Conservation (phyloP, 179 eudicot genomes). For the Patellifolia procumbens region DNA sequence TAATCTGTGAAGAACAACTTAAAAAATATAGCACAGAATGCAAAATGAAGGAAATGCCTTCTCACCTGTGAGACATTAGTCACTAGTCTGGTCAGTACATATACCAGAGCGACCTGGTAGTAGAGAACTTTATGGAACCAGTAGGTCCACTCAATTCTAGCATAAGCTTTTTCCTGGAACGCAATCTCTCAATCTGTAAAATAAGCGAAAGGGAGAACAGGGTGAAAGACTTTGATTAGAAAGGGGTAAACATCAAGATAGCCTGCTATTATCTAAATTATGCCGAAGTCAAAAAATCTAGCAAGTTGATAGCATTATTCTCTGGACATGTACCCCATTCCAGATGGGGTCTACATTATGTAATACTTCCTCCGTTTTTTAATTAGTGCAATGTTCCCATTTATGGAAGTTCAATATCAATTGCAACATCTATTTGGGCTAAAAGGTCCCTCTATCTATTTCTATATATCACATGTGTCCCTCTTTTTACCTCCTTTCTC, state of each 20-base stretch:
- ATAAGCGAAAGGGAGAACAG: background rate
- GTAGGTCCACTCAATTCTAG: conserved; percentile 79
- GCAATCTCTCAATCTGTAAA: conserved; percentile 53
- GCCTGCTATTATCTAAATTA: background rate
- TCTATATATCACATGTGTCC: too few relatives aligned
- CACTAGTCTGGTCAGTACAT: conserved; percentile 79
- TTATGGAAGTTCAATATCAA: too few relatives aligned
- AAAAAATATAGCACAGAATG: background rate
- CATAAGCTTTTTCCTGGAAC: conserved; percentile 46
- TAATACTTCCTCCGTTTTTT: too few relatives aligned
- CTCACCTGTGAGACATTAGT: conserved; percentile 94
- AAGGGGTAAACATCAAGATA: conserved; percentile 8
- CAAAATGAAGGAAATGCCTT: conserved; percentile 2
- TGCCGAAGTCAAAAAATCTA: background rate
- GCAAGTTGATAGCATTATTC: background rate
- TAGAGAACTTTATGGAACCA: conserved; percentile 88
- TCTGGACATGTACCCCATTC: background rate
- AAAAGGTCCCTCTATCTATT: too few relatives aligned
- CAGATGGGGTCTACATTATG: background rate
- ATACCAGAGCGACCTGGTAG: conserved; percentile 89
- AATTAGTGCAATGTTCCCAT: too few relatives aligned
- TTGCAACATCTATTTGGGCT: too few relatives aligned
- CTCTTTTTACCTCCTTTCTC: too few relatives aligned
- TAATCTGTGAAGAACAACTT: background rate
- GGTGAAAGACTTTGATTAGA: conserved; percentile 1